Conservation (phyloP, 148 eudicot genomes). For the Nyssa sinensis region DNA sequence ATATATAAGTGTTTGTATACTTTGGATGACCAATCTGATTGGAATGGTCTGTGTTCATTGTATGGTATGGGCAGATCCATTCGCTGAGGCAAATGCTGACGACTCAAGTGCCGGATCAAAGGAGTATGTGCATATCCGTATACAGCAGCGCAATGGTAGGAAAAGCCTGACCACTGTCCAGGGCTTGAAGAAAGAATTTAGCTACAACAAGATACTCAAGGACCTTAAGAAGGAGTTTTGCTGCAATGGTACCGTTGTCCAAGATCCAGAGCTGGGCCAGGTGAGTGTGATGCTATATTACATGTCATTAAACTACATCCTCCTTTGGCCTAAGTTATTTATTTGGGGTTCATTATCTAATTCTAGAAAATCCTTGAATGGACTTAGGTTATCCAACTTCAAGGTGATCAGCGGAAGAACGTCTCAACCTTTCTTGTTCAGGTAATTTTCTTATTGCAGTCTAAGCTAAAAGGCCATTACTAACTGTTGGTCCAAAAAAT, state of each 20-base stretch:
- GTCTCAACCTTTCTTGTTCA: too few relatives aligned
- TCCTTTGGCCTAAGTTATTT: not conserved
- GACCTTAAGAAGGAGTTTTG: too few relatives aligned
- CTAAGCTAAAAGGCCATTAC: not conserved
- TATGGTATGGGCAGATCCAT: constrained; percentile 24
- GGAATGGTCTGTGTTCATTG: not conserved
- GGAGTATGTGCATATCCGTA: too few relatives aligned
- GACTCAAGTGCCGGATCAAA: too few relatives aligned
- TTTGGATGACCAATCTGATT: not conserved
- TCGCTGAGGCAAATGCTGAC: constrained; percentile 38
- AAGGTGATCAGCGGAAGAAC: too few relatives aligned
- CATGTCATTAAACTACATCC: not conserved
- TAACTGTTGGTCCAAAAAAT: not conserved
- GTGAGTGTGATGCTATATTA: constrained; percentile 7
- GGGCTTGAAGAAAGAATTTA: too few relatives aligned
- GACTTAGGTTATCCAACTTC: constrained; percentile 32
- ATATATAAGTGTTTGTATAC: not conserved
- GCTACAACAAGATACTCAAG: too few relatives aligned
- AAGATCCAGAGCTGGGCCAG: constrained; percentile 44
- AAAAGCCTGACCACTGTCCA: constrained; percentile 42
- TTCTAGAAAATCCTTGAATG: not conserved
- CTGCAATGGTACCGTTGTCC: too few relatives aligned
- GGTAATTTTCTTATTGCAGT: constrained; percentile 35
- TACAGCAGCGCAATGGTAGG: too few relatives aligned
- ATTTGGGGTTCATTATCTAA: not conserved